These are phyloP conservation scores for Tylopilus sp. DNA, from an alignment of 1,284 basidiomycete species.

Conservation along the genomic window DNA sequence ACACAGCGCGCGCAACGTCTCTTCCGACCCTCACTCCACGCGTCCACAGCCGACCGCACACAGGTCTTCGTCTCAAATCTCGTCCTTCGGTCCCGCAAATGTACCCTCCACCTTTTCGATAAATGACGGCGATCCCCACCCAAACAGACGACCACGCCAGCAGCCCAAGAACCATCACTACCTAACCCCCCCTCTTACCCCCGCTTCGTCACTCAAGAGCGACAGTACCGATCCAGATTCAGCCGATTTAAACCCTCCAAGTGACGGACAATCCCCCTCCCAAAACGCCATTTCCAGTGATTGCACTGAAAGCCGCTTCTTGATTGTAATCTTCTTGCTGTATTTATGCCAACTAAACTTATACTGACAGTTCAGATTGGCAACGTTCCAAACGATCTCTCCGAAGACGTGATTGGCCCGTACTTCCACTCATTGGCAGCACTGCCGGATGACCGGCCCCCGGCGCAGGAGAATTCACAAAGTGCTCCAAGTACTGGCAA, in stretches of 20 bases:
- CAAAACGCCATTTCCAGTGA: constrained; percentile 11
- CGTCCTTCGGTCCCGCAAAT: constrained; percentile 15
- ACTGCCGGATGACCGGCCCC: constrained; percentile 14
- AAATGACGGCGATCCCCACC: constrained; percentile 22
- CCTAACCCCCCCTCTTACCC: constrained; percentile 55
- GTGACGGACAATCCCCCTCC: constrained; percentile 7
- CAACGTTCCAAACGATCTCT: constrained; percentile 31
- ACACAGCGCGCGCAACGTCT: constrained; percentile 25
- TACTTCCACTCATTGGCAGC: constrained; percentile 27
- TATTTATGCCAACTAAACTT: constrained; percentile 9
- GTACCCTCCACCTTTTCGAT: constrained; percentile 7
- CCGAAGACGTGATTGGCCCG: constrained; percentile 35
- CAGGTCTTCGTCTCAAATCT: constrained; percentile 18
- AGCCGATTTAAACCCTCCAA: constrained; percentile 18
- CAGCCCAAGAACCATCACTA: constrained; percentile 36
- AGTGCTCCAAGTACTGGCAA: constrained; percentile 11
- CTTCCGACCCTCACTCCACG: constrained; percentile 37
- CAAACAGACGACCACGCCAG: constrained; percentile 23
- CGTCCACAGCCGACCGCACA: constrained; percentile 21
- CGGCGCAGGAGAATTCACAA: constrained; percentile 9
- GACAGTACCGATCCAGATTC: constrained; percentile 36
- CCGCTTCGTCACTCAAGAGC: constrained; percentile 45
- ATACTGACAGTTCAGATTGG: constrained; percentile 29
- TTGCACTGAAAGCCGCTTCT: constrained; percentile 38
- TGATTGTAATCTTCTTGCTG: constrained; percentile 36